phyloP scores from a whole-genome alignment of 768 basidiomycete species.

The Xerocomus spinulosus region DNA sequence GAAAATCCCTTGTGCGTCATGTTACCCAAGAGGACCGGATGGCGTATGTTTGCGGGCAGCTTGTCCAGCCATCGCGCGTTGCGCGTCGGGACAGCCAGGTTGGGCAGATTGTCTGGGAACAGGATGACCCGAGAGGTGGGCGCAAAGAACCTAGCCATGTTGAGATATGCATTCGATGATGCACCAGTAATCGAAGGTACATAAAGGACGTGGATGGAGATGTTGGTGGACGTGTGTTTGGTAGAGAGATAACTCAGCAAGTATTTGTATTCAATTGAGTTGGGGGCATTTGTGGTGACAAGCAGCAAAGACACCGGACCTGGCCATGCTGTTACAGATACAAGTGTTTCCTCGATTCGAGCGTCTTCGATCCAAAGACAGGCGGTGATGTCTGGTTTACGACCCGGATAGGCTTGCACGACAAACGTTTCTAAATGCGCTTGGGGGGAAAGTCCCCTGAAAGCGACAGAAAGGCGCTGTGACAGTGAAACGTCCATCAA shows the following conservation, averaged over 20 bases:
- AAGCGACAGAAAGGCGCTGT: constrained; percentile 36
- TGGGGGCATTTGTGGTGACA: constrained; percentile 33
- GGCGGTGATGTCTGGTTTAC: constrained; percentile 34
- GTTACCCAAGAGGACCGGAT: constrained; percentile 29
- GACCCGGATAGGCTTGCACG: constrained; percentile 17
- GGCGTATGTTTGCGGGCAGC: constrained; percentile 7
- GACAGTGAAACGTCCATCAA: constrained; percentile 27
- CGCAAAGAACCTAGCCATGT: constrained; percentile 59
- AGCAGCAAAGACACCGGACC: constrained; percentile 50
- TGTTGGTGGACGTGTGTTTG: constrained; percentile 12
- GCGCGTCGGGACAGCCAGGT: constrained; percentile 12
- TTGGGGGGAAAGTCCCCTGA: constrained; percentile 25
- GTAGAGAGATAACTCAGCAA: constrained; percentile 16
- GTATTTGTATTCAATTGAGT: constrained; percentile 19
- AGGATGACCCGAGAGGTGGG: constrained; percentile 44
- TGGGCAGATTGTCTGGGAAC: constrained; percentile 44
- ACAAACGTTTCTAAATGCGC: constrained; percentile 36
- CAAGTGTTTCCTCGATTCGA: constrained; percentile 31
- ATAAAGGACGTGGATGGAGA: constrained; percentile 48
- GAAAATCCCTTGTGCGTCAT: constrained; percentile 34
- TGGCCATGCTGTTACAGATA: constrained; percentile 41
- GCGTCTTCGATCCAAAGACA: constrained; percentile 46
- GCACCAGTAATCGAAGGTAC: constrained; percentile 32
- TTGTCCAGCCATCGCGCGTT: constrained; percentile 17
- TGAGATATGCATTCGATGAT: constrained; percentile 52